phyloP scores from a whole-genome alignment of 257 asterid genomes.

The Ajuga chamaepitys region DNA sequence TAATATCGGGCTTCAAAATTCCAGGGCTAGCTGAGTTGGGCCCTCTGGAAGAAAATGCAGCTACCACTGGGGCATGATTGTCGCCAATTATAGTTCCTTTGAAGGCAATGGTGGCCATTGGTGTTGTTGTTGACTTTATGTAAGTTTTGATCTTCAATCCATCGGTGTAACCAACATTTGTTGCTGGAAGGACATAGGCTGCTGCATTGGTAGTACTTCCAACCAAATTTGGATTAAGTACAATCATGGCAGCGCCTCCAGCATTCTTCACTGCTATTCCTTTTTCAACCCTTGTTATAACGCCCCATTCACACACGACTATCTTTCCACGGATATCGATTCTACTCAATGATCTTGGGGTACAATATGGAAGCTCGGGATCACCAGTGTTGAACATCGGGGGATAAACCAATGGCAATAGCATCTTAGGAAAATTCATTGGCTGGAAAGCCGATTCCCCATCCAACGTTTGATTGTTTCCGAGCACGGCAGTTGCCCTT shows the following conservation, averaged over 20 bases:
- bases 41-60: slow-evolving; percentile 29
- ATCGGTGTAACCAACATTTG: slow-evolving; percentile 13
- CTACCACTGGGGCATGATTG: slow-evolving; percentile 9
- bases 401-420: slow-evolving; percentile 18
- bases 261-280: slow-evolving; percentile 22
- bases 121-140: slow-evolving; percentile 9
- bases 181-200: slow-evolving; percentile 19
- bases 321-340: slow-evolving; percentile 15
- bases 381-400: no score
- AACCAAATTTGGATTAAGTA: neutral
- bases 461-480: slow-evolving; percentile 15
- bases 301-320: slow-evolving; percentile 20
- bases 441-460: slow-evolving; percentile 26
- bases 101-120: slow-evolving; percentile 15
- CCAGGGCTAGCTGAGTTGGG: slow-evolving; percentile 22
- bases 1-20: slow-evolving; percentile 29
- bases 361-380: no score
- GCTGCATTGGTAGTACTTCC: slow-evolving; percentile 10
- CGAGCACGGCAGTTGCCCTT: slow-evolving; percentile 12
- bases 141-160: slow-evolving; percentile 20
- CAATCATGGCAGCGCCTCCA: slow-evolving; percentile 36
- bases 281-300: neutral
- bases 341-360: slow-evolving; percentile 11
- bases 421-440: neutral
- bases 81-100: slow-evolving; percentile 23